These are phyloP conservation scores for Alopecurus myosuroides DNA, from an alignment of 176 grass and related monocot species.

Conservation along the genomic window DNA sequence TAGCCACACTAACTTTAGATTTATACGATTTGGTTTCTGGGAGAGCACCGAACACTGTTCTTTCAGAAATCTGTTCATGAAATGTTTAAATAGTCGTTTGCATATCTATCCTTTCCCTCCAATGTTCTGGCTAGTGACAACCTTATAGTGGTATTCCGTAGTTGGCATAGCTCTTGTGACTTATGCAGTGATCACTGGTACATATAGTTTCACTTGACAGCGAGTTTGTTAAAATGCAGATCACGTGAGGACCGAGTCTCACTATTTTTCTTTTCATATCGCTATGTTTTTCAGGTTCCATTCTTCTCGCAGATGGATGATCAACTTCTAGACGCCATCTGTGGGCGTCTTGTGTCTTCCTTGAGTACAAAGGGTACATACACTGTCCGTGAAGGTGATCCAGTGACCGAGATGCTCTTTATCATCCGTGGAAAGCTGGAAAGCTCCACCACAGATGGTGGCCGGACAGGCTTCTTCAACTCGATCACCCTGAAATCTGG, in stretches of 20 bases:
- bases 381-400: conserved; percentile 91
- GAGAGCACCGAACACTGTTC: neutral
- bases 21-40: neutral
- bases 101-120: neutral
- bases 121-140: neutral
- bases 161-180: neutral
- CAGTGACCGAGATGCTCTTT: conserved; percentile 95
- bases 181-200: neutral
- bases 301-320: conserved; percentile 92
- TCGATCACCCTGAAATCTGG: conserved; percentile 65
- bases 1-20: neutral
- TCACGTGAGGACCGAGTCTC: neutral
- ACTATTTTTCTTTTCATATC: neutral
- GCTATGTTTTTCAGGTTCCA: conserved; percentile 51
- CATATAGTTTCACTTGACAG: neutral
- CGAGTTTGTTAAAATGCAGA: neutral
- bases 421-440: conserved; percentile 89
- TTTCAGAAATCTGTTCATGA: neutral
- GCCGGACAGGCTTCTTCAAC: conserved; percentile 92
- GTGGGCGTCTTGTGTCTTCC: conserved; percentile 80
- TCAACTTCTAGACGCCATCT: conserved; percentile 86
- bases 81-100: neutral
- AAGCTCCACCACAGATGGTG: conserved; percentile 92
- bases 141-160: neutral
- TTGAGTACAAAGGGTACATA: conserved; percentile 86